Evolutionary conservation across 2,329 filamentous ascomycete genomes (phyloP).

Genomic region (Colletotrichum filicis): DNA sequence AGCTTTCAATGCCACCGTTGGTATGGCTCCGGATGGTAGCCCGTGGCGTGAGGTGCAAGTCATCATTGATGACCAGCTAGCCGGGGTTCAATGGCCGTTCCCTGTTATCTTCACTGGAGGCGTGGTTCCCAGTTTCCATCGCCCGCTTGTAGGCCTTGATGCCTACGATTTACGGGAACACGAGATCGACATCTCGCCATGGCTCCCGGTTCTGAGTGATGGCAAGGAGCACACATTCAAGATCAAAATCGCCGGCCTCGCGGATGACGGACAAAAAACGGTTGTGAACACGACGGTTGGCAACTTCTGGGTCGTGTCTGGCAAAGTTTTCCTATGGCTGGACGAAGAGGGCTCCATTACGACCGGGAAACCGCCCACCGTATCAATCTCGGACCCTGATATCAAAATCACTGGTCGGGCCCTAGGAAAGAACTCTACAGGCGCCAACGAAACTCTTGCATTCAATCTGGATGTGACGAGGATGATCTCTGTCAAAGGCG

Average conservation of each 20-base stretch:
- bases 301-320: slow-evolving; percentile 80
- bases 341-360: slow-evolving; percentile 63
- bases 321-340: slow-evolving; percentile 84
- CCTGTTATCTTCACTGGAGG: slow-evolving; percentile 87
- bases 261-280: slow-evolving; percentile 62
- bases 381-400: slow-evolving; percentile 49
- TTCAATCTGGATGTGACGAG: slow-evolving; percentile 70
- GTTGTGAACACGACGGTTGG: slow-evolving; percentile 65
- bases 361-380: slow-evolving; percentile 54
- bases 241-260: slow-evolving; percentile 73
- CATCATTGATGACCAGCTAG: slow-evolving; percentile 76
- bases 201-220: slow-evolving; percentile 76
- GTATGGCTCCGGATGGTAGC: slow-evolving; percentile 72
- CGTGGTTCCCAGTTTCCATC: slow-evolving; percentile 79
- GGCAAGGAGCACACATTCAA: slow-evolving; percentile 73
- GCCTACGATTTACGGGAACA: slow-evolving; percentile 83
- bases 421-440: slow-evolving; percentile 55
- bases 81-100: slow-evolving; percentile 84
- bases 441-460: slow-evolving; percentile 67
- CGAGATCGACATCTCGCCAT: slow-evolving; percentile 85
- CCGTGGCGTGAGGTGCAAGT: slow-evolving; percentile 84
- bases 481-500: slow-evolving; percentile 62
- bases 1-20: slow-evolving; percentile 68
- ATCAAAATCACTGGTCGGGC: slow-evolving; percentile 62
- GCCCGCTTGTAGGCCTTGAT: slow-evolving; percentile 82